phyloP scores from a whole-genome alignment of 2,329 filamentous ascomycete genomes.

The Stagonosporopsis tanaceti region DNA sequence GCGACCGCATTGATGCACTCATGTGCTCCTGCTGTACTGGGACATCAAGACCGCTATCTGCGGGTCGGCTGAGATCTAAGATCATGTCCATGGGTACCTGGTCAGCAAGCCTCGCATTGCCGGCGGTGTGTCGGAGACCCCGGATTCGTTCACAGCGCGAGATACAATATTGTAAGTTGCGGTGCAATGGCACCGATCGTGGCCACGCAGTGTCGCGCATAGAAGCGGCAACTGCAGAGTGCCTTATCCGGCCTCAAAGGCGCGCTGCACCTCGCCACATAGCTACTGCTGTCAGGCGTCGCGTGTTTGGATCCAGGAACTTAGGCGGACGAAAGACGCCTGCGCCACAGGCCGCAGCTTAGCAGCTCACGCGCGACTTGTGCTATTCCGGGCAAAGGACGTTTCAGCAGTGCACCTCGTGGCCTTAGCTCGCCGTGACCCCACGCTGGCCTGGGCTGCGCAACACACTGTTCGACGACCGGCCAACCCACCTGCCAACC shows the following conservation, averaged over 20 bases:
- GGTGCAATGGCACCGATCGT: neutral
- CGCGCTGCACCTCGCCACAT: constrained; percentile 3
- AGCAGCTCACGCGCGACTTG: constrained; percentile 3
- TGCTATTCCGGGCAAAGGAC: constrained; percentile 14
- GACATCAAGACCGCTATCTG: neutral
- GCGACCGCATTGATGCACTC: neutral
- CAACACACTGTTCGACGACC: constrained; percentile 13
- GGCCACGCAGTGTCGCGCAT: constrained; percentile 6
- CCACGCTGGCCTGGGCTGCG: constrained; percentile 15
- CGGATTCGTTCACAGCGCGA: neutral
- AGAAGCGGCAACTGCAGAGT: constrained; percentile 2
- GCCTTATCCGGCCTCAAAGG: neutral
- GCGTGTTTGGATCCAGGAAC: constrained; percentile 8
- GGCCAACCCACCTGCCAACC: constrained; percentile 21
- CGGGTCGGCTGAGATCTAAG: neutral
- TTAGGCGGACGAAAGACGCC: neutral
- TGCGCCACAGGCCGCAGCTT: constrained; percentile 6
- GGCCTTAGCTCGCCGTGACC: constrained; percentile 11
- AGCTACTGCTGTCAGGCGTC: neutral
- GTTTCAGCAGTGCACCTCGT: constrained; percentile 19
- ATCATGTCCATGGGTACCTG: constrained; percentile 8
- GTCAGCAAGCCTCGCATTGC: constrained; percentile 6
- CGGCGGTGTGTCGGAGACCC: constrained; percentile 7
- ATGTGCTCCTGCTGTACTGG: neutral
- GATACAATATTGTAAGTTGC: neutral